Evolutionary conservation across 1,284 basidiomycete species (phyloP).

Genomic region (Bondarzewia mesenterica): DNA sequence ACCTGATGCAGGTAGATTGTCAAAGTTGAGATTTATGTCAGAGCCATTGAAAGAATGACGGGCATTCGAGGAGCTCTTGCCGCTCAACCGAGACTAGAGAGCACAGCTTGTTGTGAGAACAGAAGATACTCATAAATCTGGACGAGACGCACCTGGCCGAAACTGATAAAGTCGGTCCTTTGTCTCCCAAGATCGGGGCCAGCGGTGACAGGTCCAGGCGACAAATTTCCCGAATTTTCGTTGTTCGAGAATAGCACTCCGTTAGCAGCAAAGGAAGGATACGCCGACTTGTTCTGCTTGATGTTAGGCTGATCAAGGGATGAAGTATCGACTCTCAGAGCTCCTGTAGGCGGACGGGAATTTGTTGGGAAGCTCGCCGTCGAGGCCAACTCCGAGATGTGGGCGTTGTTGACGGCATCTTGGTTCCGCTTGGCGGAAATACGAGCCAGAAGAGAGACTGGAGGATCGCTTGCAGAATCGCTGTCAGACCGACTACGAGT

Average conservation of each 20-base stretch:
- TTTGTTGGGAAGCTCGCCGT: slow-evolving; percentile 28
- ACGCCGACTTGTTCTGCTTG: slow-evolving; percentile 64
- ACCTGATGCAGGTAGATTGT: slow-evolving; percentile 33
- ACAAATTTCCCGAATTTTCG: slow-evolving; percentile 51
- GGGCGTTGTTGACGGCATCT: slow-evolving; percentile 33
- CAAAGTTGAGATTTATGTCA: slow-evolving; percentile 52
- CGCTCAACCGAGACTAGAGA: slow-evolving; percentile 33
- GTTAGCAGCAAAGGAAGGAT: slow-evolving; percentile 68
- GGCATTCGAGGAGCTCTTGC: slow-evolving; percentile 43
- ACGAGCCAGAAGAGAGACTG: slow-evolving; percentile 64
- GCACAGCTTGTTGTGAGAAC: slow-evolving; percentile 5
- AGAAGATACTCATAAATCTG: slow-evolving; percentile 8
- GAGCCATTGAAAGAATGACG: slow-evolving; percentile 69
- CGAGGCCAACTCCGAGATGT: slow-evolving; percentile 34
- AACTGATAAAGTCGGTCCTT: slow-evolving; percentile 63
- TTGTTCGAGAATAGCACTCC: slow-evolving; percentile 58
- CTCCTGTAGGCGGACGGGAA: slow-evolving; percentile 51
- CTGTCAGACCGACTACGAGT: slow-evolving; percentile 69
- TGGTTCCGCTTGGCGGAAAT: slow-evolving; percentile 60
- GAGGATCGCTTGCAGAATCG: slow-evolving; percentile 65
- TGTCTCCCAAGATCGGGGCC: slow-evolving; percentile 75
- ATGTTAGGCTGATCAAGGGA: slow-evolving; percentile 47
- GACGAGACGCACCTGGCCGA: slow-evolving; percentile 47
- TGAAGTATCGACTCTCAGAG: slow-evolving; percentile 65
- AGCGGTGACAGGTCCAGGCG: slow-evolving; percentile 73